These are phyloP conservation scores for Polygonum aviculare DNA, from an alignment of 148 eudicot genomes.

Conservation along the genomic window DNA sequence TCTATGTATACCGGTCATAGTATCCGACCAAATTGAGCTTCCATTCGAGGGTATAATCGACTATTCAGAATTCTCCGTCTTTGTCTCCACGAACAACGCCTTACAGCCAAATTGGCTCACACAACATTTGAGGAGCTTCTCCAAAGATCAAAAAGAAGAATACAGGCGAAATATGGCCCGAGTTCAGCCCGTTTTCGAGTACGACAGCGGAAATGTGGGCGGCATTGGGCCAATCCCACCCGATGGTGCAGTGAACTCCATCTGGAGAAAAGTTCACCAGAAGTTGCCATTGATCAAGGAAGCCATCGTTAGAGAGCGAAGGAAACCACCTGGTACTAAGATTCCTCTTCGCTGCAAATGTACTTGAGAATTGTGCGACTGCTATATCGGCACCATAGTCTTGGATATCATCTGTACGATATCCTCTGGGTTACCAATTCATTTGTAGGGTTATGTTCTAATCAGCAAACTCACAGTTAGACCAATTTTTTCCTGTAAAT, in stretches of 20 bases:
- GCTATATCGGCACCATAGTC: too few species aligned
- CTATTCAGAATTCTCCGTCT: conserved; percentile 76
- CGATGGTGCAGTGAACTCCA: conserved; percentile 79
- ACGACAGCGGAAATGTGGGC: conserved; percentile 63
- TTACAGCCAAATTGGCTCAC: conserved; percentile 75
- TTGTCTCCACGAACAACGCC: conserved; percentile 65
- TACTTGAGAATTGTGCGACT: conserved; percentile 30
- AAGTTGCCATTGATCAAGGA: conserved; percentile 79
- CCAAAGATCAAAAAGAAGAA: conserved; percentile 37
- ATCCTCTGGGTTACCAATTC: too few species aligned
- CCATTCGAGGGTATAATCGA: conserved; percentile 90
- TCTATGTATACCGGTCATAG: conserved; percentile 87
- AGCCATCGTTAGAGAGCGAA: conserved; percentile 60
- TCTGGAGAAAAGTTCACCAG: conserved; percentile 79
- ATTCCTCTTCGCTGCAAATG: conserved; percentile 94
- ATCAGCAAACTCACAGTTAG: too few species aligned
- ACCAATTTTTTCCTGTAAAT: too few species aligned
- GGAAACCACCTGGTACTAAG: conserved; percentile 61
- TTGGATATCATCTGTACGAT: too few species aligned
- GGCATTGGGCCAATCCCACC: conserved; percentile 71
- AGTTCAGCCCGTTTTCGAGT: conserved; percentile 62
- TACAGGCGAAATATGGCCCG: conserved; percentile 59
- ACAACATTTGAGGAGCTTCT: conserved; percentile 50
- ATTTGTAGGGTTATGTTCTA: too few species aligned
- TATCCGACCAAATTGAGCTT: conserved; percentile 78